Conservation (phyloP, 1,139 yeast genomes). For the Kodamaea derodonti region DNA sequence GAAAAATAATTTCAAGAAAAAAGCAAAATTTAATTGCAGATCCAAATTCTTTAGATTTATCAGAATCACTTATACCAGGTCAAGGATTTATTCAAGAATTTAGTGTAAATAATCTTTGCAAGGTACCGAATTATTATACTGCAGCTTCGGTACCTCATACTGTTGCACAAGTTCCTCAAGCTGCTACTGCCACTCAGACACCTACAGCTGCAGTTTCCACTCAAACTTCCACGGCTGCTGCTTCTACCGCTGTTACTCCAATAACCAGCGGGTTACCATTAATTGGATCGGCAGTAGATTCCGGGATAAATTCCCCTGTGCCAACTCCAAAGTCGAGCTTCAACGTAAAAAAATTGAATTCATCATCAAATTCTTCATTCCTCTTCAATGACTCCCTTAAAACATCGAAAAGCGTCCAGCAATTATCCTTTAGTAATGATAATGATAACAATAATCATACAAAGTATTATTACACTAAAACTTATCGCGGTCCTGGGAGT, state of each 20-base stretch:
- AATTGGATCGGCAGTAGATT: slow-evolving; percentile 2
- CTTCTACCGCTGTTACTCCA: not conserved
- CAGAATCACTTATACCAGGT: slow-evolving; percentile 42
- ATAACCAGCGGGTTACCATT: not conserved
- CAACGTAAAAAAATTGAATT: slow-evolving; percentile 16
- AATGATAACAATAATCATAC: slow-evolving; percentile 32
- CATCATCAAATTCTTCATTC: slow-evolving; percentile 20
- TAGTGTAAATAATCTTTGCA: slow-evolving; percentile 38
- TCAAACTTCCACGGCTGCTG: not conserved
- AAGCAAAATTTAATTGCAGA: slow-evolving; percentile 33
- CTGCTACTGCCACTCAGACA: not conserved
- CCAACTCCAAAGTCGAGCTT: slow-evolving; percentile 5
- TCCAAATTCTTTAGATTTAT: slow-evolving; percentile 38
- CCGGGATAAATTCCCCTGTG: slow-evolving; percentile 12
- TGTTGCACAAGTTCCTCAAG: too few relatives aligned
- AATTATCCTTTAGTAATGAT: slow-evolving; percentile 33
- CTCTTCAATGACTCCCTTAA: slow-evolving; percentile 24
- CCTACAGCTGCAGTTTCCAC: not conserved
- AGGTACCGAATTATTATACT: slow-evolving; percentile 40
- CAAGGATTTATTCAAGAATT: slow-evolving; percentile 46
- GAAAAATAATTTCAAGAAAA: slow-evolving; percentile 31
- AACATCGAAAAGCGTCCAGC: slow-evolving; percentile 35
- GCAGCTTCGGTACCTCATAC: too few relatives aligned
- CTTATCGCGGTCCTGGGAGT: slow-evolving; percentile 45
- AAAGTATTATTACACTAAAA: slow-evolving; percentile 39